Conservation (phyloP, 805 yeast genomes). For the Wickerhamomyces chaumierensis region DNA sequence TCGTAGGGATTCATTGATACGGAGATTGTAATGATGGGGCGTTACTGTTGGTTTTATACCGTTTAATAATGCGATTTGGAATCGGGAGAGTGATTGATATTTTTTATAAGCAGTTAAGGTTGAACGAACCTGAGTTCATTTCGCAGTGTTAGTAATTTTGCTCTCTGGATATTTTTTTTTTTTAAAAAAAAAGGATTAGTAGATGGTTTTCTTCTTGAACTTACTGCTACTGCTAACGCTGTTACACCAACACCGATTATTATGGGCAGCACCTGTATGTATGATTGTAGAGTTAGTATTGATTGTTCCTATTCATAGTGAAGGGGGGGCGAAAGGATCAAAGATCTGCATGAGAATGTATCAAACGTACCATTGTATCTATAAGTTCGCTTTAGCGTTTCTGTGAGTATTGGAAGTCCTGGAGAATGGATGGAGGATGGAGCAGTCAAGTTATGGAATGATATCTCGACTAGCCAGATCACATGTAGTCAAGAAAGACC, state of each 20-base stretch:
- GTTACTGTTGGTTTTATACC: constrained; percentile 18
- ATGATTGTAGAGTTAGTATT: background rate
- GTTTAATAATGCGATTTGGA: constrained; percentile 29
- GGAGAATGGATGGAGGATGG: too few relatives aligned
- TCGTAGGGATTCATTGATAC: constrained; percentile 12
- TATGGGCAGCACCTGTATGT: constrained; percentile 34
- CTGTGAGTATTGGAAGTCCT: too few relatives aligned
- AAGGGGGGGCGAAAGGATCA: background rate
- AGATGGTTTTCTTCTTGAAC: constrained; percentile 8
- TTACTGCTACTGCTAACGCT: constrained; percentile 34
- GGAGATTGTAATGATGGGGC: constrained; percentile 6
- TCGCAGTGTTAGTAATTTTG: background rate
- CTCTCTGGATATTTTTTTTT: background rate
- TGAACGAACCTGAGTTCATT: constrained; percentile 13
- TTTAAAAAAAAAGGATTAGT: too few relatives aligned
- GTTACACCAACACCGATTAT: constrained; percentile 46
- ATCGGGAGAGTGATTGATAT: constrained; percentile 22
- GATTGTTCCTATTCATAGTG: background rate
- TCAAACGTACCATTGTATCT: too few relatives aligned
- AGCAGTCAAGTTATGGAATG: too few relatives aligned
- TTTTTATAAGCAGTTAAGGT: constrained; percentile 23
- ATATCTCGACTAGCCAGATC: too few relatives aligned
- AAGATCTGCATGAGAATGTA: background rate
- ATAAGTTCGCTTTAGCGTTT: too few relatives aligned
- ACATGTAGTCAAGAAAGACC: too few relatives aligned